Conservation (phyloP, 108 stramenopile species). For the Skeletonema menzelii region DNA sequence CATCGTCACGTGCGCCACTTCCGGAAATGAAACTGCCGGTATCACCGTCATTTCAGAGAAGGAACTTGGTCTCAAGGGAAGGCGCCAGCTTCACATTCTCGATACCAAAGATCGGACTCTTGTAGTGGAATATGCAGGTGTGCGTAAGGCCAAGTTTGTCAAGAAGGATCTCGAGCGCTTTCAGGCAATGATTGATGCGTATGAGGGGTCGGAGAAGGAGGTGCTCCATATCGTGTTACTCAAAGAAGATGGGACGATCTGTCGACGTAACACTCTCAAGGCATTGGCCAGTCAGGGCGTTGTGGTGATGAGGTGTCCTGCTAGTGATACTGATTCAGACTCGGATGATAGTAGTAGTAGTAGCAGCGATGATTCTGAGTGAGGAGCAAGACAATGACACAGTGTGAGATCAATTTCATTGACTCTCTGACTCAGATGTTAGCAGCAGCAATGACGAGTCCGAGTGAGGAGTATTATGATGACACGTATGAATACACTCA, state of each 20-base stretch:
- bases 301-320: conserved; percentile 16
- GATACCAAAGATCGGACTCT: background rate
- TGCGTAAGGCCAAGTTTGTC: conserved; percentile 20
- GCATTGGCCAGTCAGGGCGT: conserved; percentile 3
- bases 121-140: conserved; percentile 17
- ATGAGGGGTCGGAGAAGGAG: background rate
- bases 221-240: background rate
- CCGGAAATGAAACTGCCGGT: background rate
- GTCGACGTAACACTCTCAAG: conserved; percentile 4
- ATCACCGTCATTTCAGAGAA: conserved; percentile 16
- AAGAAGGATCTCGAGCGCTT: conserved; percentile 22
- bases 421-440: too few species aligned
- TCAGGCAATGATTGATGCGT: conserved; percentile 5
- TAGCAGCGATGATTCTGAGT: background rate
- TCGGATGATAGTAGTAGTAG: background rate
- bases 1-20: background rate
- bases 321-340: background rate
- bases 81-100: background rate
- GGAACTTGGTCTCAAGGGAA: conserved; percentile 11
- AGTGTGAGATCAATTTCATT: background rate
- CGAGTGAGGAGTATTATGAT: too few species aligned
- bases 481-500: too few species aligned
- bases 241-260: conserved; percentile 15
- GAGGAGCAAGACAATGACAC: background rate
- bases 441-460: too few species aligned